Base-by-base conservation (phyloP, 305 asterid species). In the Solanum aculeatissimum region DNA sequence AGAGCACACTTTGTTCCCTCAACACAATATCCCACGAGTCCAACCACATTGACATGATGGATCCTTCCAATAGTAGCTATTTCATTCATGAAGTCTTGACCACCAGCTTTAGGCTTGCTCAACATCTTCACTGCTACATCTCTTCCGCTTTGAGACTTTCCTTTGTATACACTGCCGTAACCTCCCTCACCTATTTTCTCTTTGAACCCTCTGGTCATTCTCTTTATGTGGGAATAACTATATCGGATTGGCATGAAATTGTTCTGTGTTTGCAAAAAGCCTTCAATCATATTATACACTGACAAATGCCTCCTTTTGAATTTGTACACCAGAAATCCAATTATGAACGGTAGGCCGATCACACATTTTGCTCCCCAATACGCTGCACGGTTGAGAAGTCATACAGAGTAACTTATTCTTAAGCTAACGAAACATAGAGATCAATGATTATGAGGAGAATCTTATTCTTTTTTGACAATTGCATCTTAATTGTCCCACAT, bases 101-200 rank as follows among this genome's bases (percentile, higher is more conserved):
- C n/a, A 16, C 3, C 21, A 2, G 58, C 10, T 2, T 53, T 16
- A 53, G 58, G 21, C 21, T 53, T 16, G 58, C 58, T 53, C 58
- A 53, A 53, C 58, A 53, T 53, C 58, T 53, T 53, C 58, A 53
- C 58, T 2, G 58, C n/a, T 16, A 2, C 57, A 53, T 53, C 4
- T 1, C n/a, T 16, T 53, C 57, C 0, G 16, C 55, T 83, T 13
- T 38, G 53, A 21, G 72, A 82, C 35, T 12, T 83, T 58, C 86
- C 83, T 83, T 82, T 80, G n/a, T 80, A 80, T 55, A 57, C 83
- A 38, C 19, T n/a, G 38, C 83, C 57, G 2, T 11, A 58, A 1
- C 83, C 83, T 43, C 84, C 77, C 25, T 82, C 84, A 3, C 77
- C 84, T 29, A 42, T 10, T 80, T 87, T 87, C 58, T 53, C 58